A percentile compares a stretch with the other conserved stretches of the same genome.
Evolutionary conservation across 495 filamentous ascomycete genomes (phyloP).

Genomic region (Halenospora varia): DNA sequence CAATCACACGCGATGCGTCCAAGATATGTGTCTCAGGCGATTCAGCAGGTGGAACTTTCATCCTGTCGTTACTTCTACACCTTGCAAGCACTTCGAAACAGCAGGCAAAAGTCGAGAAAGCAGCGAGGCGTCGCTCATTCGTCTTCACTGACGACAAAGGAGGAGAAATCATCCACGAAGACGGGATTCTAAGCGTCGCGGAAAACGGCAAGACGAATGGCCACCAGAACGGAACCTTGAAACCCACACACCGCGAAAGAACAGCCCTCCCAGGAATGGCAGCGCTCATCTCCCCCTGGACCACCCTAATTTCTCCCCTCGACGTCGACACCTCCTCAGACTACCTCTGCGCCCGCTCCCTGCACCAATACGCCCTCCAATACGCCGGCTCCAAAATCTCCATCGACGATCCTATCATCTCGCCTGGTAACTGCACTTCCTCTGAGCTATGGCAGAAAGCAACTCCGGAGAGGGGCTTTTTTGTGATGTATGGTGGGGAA

Average conservation of each 20-base stretch:
- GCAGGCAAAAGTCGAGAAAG: conserved; percentile 3
- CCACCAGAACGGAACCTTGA: too few species aligned
- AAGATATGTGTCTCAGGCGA: conserved; percentile 66
- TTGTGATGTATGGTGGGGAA: conserved; percentile 63
- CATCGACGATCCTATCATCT: conserved; percentile 51
- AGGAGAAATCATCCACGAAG: neutral
- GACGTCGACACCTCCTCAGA: conserved; percentile 57
- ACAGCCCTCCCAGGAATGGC: conserved; percentile 52
- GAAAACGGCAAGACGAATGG: too few species aligned
- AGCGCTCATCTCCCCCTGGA: conserved; percentile 57
- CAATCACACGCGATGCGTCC: conserved; percentile 43
- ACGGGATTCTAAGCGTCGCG: too few species aligned
- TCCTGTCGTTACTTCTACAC: conserved; percentile 61
- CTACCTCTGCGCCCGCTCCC: conserved; percentile 49
- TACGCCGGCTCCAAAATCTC: conserved; percentile 51
- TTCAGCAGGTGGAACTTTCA: conserved; percentile 68
- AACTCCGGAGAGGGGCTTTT: conserved; percentile 53
- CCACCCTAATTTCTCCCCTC: conserved; percentile 49
- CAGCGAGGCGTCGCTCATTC: too few species aligned
- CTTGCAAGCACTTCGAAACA: conserved; percentile 29
- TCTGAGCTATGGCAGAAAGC: conserved; percentile 57
- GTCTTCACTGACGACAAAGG: conserved; percentile 24
- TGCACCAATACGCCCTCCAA: conserved; percentile 60
- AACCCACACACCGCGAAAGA: too few species aligned
- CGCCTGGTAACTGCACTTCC: conserved; percentile 64